Conservation (phyloP, 164 flowering plant genomes). For the Liriodendron chinense region DNA sequence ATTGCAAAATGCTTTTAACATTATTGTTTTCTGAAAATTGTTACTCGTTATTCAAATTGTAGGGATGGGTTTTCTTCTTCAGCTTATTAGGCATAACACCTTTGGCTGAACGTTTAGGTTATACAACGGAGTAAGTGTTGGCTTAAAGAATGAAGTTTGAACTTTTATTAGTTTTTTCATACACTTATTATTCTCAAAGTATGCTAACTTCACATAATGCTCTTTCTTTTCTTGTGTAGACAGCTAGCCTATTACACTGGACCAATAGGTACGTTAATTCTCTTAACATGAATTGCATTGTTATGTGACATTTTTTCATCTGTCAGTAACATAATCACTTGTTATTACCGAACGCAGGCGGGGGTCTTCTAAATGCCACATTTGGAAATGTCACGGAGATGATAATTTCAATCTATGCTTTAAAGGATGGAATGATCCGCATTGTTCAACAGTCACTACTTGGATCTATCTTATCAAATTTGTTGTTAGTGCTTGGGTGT, state of each 20-base stretch:
- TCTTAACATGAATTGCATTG: no score
- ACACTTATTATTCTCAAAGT: neutral
- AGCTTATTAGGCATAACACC: slow-evolving; percentile 65
- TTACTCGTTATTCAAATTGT: neutral
- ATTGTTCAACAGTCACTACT: slow-evolving; percentile 71
- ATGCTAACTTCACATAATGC: neutral
- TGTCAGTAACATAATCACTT: no score
- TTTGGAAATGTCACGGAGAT: slow-evolving; percentile 83
- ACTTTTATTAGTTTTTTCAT: neutral
- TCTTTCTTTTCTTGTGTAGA: slow-evolving; percentile 25
- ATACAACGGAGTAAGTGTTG: slow-evolving; percentile 57
- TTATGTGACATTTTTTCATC: no score
- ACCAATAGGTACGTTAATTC: slow-evolving; percentile 46
- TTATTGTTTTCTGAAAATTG: no score
- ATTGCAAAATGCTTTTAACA: no score
- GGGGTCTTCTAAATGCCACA: slow-evolving; percentile 72
- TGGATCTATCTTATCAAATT: slow-evolving; percentile 71
- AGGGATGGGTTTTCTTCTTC: slow-evolving; percentile 74
- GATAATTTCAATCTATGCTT: slow-evolving; percentile 70
- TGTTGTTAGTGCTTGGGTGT: slow-evolving; percentile 71
- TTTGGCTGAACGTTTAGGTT: slow-evolving; percentile 71
- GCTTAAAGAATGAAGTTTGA: neutral
- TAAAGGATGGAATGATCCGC: slow-evolving; percentile 63
- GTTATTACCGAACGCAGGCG: slow-evolving; percentile 39
- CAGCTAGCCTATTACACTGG: slow-evolving; percentile 73